phyloP scores from a whole-genome alignment of 441 rosid genomes.

The Euphorbia celastroides region DNA sequence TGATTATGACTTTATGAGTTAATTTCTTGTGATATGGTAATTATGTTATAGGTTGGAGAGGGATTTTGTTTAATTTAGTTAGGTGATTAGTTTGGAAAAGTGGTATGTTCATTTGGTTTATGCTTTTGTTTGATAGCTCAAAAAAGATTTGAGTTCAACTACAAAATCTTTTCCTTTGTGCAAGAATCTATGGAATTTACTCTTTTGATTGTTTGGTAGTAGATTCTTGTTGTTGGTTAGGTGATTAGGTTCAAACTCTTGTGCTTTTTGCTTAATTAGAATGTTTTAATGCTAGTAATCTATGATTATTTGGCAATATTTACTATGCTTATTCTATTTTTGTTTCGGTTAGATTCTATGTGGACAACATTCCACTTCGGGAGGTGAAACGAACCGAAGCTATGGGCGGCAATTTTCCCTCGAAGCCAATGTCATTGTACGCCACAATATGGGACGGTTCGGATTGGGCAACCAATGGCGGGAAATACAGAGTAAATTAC shows the following conservation, averaged over 20 bases:
- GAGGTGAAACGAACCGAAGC: constrained; percentile 55
- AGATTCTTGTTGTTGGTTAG: background rate
- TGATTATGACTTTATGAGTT: too few species aligned
- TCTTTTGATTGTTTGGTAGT: background rate
- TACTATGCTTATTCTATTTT: background rate
- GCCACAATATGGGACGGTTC: constrained; percentile 97
- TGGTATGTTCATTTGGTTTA: constrained; percentile 20
- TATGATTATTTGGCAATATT: background rate
- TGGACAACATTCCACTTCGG: constrained; percentile 65
- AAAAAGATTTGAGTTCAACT: constrained; percentile 4
- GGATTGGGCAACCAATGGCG: constrained; percentile 91
- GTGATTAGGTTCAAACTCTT: background rate
- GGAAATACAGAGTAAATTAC: constrained; percentile 80
- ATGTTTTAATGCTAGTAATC: background rate
- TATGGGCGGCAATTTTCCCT: constrained; percentile 80
- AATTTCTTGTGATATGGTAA: too few species aligned
- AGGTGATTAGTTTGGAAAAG: constrained; percentile 12
- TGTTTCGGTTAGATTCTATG: constrained; percentile 48
- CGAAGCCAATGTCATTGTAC: constrained; percentile 88
- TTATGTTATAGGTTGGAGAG: background rate
- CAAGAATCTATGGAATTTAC: constrained; percentile 5
- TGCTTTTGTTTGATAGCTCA: constrained; percentile 18
- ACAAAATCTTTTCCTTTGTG: background rate
- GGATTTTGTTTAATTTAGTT: constrained; percentile 20
- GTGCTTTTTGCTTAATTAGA: background rate